Base-by-base conservation (phyloP, 2,329 filamentous ascomycete species). In the Sarocladium brachiariae region DNA sequence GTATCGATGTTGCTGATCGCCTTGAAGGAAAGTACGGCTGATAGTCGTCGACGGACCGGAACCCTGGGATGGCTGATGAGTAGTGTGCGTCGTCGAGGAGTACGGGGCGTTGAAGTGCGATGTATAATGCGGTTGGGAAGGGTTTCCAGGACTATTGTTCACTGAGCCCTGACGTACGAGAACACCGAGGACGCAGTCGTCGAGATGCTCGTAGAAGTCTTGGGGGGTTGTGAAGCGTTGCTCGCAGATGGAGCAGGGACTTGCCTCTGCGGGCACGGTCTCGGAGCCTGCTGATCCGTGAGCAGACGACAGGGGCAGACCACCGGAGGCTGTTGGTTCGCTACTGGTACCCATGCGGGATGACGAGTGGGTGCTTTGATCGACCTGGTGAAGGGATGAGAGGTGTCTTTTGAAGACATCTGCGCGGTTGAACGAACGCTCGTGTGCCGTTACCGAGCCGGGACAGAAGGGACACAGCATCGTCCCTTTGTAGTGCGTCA, bases 401-500 rank as follows among this genome's bases (percentile, higher is more conserved):
- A 99, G 74, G 66, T 99, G 93, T 48, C 92, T 79, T 75, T 97
- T 97, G 76, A 97, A 97, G 35, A 97, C 91, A 62, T 99, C 93
- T 33, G 92, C 91, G 49, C 93, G 81, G 70, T 96, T 96, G 69
- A 99, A 97, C 56, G 87, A 89, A 74, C 96, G 96, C 67, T 96
- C 92, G 5, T 86, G 87, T 1, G 89, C 81, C 2, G 89, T 91
- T 5, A 91, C 90, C 18, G 85, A 86, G 3, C 90, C 89, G 0
- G 91, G 89, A 58, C 93, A 97, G 68, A 97, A 97, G 4, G 91
- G 91, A 61, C 93, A 99, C 7, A 96, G 87, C 90, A 97, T 96
- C 13, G 89, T 96, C 8, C 92, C 92, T 67, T 96, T 95, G 75
- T 97, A 99, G 64, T 97, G 93, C 2, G 92, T 97, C 56, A 97